Evolutionary conservation across 768 basidiomycete species (phyloP), one percentile per base, ranked within the genome.

Genomic region (Boletus reticuloceps): DNA sequence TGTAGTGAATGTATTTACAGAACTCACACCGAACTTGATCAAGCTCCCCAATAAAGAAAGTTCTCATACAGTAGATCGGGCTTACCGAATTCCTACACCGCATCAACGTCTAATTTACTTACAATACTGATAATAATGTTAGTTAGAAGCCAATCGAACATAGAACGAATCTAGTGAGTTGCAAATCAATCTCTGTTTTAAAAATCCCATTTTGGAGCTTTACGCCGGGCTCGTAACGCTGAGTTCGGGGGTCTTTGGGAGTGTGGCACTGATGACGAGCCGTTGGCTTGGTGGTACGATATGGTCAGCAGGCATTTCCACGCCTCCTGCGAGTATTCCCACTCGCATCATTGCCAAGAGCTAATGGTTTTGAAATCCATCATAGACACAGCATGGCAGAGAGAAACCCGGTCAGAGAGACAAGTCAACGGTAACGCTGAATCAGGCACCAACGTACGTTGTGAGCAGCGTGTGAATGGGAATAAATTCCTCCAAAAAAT

Each of bases 401-500:
- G 37, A 27, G 47, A 51, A 53, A 37, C n/a, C 48, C 27, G 34
- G 29, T 61, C 51, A 61, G 58, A 31, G 6, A 32, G 4, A 34
- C 22, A 50, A 39, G 19, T 14, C 11, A 34, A 47, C 31, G 9
- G 40, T 11, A 34, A 45, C 29, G 11, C 40, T 3, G 46, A 62
- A 34, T 47, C 29, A 52, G 53, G 48, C 11, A 53, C 31, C 9
- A 47, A 72, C 82, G 57, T 66, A 85, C 85, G 59, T 89, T 89
- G 68, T 88, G 86, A 12, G 91, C 91, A 7, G 89, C 90, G 68
- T 90, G 88, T 9, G 88, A 89, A 66, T 94, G 91, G 27, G 83
- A 79, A 69, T 92, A 91, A 3, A 88, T 75, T 27, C 92, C 92
- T 5, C 94, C 94, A 67, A 87, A 90, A 76, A 95, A 95, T 2